Percentiles rank a stretch among this genome's conserved stretches.
Conservation (phyloP, 805 yeast genomes). For the Ogataea saltuana region DNA sequence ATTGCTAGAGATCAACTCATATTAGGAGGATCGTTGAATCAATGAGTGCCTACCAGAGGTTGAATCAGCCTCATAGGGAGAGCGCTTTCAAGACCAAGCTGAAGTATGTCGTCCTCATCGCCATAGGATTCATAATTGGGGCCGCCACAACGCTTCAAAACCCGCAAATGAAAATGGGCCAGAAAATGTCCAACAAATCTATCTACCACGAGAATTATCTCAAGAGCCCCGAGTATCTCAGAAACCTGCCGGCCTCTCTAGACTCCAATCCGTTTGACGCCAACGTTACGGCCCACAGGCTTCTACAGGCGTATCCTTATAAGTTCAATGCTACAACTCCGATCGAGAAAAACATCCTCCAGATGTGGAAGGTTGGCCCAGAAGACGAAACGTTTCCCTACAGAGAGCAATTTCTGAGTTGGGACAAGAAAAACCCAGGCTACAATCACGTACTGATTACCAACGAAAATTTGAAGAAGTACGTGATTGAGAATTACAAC, state of each 20-base stretch:
- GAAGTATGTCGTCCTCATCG: constrained; percentile 4
- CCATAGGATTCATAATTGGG: constrained; percentile 10
- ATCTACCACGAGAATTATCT: constrained; percentile 11
- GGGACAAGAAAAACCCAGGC: constrained; percentile 21
- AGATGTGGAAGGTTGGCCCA: constrained; percentile 24
- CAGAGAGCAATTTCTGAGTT: constrained; percentile 10
- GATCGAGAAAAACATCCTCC: constrained; percentile 24
- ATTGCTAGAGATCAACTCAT: background rate
- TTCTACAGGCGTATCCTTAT: constrained; percentile 12
- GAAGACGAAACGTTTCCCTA: constrained; percentile 17
- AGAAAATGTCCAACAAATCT: constrained; percentile 4
- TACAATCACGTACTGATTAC: constrained; percentile 18
- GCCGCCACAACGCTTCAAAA: constrained; percentile 3
- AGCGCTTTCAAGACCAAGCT: constrained; percentile 2
- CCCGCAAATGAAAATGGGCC: constrained; percentile 4
- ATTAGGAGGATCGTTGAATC: too few species aligned
- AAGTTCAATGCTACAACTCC: constrained; percentile 6
- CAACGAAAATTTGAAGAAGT: constrained; percentile 11
- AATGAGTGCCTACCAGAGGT: background rate
- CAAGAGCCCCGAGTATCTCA: constrained; percentile 9
- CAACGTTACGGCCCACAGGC: constrained; percentile 13
- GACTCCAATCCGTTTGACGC: constrained; percentile 20
- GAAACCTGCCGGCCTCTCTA: constrained; percentile 9
- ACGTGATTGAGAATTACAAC: constrained; percentile 16
- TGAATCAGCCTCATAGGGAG: background rate